These are phyloP conservation scores for Fusarium nelsonii DNA, from an alignment of 2,329 filamentous ascomycete species.

Conservation along the genomic window DNA sequence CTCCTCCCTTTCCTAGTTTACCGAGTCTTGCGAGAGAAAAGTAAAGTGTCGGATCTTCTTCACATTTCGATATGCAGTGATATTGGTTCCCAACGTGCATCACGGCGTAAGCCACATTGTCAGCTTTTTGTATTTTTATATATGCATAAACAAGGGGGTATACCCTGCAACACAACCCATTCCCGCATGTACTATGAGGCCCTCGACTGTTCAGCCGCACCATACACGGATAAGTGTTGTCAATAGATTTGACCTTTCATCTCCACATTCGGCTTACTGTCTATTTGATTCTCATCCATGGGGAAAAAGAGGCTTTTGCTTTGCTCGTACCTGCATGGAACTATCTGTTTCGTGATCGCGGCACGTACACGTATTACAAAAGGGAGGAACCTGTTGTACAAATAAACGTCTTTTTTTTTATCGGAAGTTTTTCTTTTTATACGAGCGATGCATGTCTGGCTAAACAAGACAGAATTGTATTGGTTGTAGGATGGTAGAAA, in stretches of 20 bases:
- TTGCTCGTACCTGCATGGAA: not conserved
- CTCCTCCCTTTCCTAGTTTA: not conserved
- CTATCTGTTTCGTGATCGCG: not conserved
- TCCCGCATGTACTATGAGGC: not conserved
- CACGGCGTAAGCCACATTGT: not conserved
- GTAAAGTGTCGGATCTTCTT: not conserved
- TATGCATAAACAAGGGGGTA: slow-evolving; percentile 1
- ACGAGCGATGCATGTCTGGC: not conserved
- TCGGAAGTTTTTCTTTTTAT: not conserved
- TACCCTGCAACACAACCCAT: not conserved
- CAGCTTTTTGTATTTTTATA: not conserved
- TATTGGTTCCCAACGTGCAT: not conserved
- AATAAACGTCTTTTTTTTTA: not conserved
- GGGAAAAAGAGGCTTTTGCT: not conserved
- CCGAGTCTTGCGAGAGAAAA: not conserved
- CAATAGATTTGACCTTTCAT: not conserved
- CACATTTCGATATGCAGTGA: not conserved
- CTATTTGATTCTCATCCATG: too few species aligned
- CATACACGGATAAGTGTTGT: not conserved
- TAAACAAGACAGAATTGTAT: not conserved
- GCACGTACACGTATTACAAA: slow-evolving; percentile 3
- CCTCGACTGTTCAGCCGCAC: not conserved
- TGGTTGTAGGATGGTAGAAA: not conserved
- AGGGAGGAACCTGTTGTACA: not conserved
- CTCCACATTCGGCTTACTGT: not conserved